phyloP scores from a whole-genome alignment of 148 eudicot genomes.

The Camellia granthamiana region DNA sequence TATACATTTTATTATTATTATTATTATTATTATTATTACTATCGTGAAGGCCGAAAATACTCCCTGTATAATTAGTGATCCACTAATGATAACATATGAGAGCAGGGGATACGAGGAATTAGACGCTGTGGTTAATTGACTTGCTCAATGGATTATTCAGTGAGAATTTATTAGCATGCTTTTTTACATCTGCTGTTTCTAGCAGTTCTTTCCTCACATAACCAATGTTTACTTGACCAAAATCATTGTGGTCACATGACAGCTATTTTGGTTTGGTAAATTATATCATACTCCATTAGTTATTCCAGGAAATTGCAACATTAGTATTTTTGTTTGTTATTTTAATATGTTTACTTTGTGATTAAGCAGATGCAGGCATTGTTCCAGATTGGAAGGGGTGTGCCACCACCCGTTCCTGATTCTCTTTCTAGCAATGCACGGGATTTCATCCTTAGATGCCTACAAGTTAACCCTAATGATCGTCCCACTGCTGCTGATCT shows the following conservation, averaged over 20 bases:
- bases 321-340: background rate
- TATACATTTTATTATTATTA: too few relatives aligned
- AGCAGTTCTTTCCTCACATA: background rate
- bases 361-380: slow-evolving; percentile 62
- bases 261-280: background rate
- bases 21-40: background rate
- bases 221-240: too few relatives aligned
- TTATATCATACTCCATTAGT: background rate
- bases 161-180: background rate
- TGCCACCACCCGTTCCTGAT: slow-evolving; percentile 62
- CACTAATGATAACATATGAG: background rate
- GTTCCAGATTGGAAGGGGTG: slow-evolving; percentile 70
- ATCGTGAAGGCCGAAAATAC: background rate
- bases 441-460: slow-evolving; percentile 55
- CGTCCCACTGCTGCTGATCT: slow-evolving; percentile 62
- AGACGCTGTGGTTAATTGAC: background rate
- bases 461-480: slow-evolving; percentile 42
- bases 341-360: slow-evolving; percentile 9
- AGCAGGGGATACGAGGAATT: background rate
- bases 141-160: background rate
- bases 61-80: background rate
- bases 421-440: slow-evolving; percentile 61
- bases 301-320: too few relatives aligned
- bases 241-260: background rate
- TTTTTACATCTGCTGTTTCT: slow-evolving; percentile 4